Base-by-base conservation (phyloP, 345 rosid genomes). In the Erysimum cheiranthoides region DNA sequence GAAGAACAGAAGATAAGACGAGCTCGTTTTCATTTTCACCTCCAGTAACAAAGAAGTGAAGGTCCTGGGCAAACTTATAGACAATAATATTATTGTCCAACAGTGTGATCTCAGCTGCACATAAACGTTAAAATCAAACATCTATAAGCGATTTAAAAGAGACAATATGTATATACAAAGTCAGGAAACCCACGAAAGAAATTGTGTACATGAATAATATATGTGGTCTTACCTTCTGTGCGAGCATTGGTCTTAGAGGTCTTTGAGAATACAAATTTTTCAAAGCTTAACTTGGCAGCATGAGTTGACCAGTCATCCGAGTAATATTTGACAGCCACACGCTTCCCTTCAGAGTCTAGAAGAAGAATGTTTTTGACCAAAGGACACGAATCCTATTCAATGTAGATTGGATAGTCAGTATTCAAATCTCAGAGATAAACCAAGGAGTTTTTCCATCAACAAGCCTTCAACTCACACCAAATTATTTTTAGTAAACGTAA, bases 321-420 rank as follows among this genome's bases (percentile, higher is more conserved):
- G 81, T 82, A 94, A 61, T 94, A 94, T 76, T 85, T 94, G 73
- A 88, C 89, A 2, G 95, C 96, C 35, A 94, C 89, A 54, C 97
- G 98, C 75, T 90, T 94, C 61, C 97, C 98, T 82, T 94, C 95
- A 28, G 98, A 89, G 74, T 94, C 98, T 27, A 94, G 87, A 75
- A 94, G 83, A 68, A 94, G 92, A 85, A 92, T 86, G 83, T 90
- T 94, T 79, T 94, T 94, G 17, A 94, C 85, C 34, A 80, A 68
- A 49, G 97, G 96, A 82, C 96, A 92, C 5, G 81, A 75, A 69
- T 89, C 96, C 97, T 93, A 58, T 51, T 34, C 50, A 66, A 62
- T 30, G 42, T 66, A 35, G 18, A 31, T 61, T n/a, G 13, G 32
- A 35, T 3, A 18, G 31, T 54, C 45, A 70, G 66, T 45, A 60